Evolutionary conservation across 2,329 filamentous ascomycete genomes (phyloP).

Genomic region (Botrytis hyacinthi): DNA sequence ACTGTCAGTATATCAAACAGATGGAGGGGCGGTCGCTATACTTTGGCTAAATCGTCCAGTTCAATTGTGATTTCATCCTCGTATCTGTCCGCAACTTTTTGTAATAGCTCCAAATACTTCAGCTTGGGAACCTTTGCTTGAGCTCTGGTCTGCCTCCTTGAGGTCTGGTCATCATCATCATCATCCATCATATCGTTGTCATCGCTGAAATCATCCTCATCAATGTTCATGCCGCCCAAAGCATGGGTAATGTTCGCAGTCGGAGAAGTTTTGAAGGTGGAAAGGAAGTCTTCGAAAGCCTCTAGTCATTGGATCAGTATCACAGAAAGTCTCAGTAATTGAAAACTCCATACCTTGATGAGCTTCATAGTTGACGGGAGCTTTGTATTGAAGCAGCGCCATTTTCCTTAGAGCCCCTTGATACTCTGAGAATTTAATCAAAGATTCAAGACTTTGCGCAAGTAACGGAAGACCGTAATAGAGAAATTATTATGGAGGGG

Average conservation of each 20-base stretch:
- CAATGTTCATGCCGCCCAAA: conserved; percentile 79
- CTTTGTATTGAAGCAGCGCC: conserved; percentile 74
- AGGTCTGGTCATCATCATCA: conserved; percentile 60
- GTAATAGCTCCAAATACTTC: conserved; percentile 87
- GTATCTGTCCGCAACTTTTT: conserved; percentile 80
- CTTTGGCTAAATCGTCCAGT: conserved; percentile 78
- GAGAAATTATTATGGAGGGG: conserved; percentile 10
- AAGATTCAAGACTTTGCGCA: conserved; percentile 2
- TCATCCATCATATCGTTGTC: conserved; percentile 94
- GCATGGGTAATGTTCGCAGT: conserved; percentile 74
- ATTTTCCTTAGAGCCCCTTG: conserved; percentile 50
- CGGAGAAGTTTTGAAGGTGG: conserved; percentile 79
- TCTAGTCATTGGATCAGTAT: conserved; percentile 45
- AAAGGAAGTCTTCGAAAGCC: conserved; percentile 84
- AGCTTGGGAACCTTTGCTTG: conserved; percentile 59
- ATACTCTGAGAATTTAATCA: background rate
- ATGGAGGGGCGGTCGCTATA: conserved; percentile 48
- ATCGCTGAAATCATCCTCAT: conserved; percentile 82
- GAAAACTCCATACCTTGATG: conserved; percentile 69
- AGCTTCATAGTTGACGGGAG: conserved; percentile 80
- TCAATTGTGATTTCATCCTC: conserved; percentile 79
- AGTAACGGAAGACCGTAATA: background rate
- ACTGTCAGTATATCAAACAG: conserved; percentile 19
- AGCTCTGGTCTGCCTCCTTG: conserved; percentile 47
- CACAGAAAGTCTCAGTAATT: background rate